These are phyloP conservation scores for Pinus taeda DNA, from an alignment of 75 land plant species.

Conservation along the genomic window DNA sequence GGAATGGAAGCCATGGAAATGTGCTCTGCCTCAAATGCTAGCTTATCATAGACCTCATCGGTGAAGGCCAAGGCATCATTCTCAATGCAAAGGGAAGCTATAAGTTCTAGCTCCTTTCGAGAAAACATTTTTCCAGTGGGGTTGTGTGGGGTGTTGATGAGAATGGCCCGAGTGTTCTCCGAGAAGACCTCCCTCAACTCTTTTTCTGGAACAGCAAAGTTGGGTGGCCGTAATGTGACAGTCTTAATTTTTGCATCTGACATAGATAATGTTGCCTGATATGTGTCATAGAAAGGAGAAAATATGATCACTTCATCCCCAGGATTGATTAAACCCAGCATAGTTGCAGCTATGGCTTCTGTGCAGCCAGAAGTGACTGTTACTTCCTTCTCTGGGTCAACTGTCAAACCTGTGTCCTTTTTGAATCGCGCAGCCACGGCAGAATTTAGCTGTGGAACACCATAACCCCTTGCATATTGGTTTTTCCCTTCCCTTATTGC, in stretches of 20 bases:
- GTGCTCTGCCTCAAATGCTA: conserved; percentile 81
- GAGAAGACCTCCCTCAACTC: conserved; percentile 76
- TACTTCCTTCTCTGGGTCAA: conserved; percentile 93
- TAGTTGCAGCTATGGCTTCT: conserved; percentile 95
- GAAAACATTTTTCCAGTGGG: conserved; percentile 98
- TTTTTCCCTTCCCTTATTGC: conserved; percentile 91
- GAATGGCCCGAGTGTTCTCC: conserved; percentile 76
- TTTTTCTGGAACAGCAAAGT: conserved; percentile 83
- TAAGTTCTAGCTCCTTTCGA: conserved; percentile 72
- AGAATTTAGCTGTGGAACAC: conserved; percentile 77
- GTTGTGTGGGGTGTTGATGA: conserved; percentile 96
- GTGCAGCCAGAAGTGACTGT: conserved; percentile 98
- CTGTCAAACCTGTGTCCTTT: conserved; percentile 78
- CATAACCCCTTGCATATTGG: conserved; percentile 95
- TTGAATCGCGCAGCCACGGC: conserved; percentile 77
- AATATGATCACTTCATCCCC: conserved; percentile 95
- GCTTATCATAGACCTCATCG: conserved; percentile 93
- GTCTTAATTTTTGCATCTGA: conserved; percentile 80
- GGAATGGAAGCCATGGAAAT: conserved; percentile 88
- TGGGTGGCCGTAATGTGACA: conserved; percentile 79
- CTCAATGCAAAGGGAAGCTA: conserved; percentile 88
- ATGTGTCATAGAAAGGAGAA: conserved; percentile 94
- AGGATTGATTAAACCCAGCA: conserved; percentile 90
- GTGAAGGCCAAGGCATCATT: conserved; percentile 81
- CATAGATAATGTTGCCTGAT: conserved; percentile 88